Conservation (phyloP, 1,139 yeast genomes). For the Saccharomycopsis hybrid region DNA sequence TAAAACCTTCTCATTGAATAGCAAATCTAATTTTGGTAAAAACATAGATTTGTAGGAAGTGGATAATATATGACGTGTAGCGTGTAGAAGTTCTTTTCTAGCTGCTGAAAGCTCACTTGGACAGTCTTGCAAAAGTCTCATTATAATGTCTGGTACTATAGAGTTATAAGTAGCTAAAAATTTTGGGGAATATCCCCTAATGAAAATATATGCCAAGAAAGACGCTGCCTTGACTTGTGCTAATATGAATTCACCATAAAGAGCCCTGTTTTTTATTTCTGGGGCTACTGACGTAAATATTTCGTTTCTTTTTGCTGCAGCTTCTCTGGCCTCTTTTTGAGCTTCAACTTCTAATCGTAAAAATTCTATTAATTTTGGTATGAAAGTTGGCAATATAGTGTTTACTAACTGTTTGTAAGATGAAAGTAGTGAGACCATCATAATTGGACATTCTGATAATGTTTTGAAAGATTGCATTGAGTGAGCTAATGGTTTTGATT, state of each 20-base stretch:
- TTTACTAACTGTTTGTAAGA: conserved; percentile 75
- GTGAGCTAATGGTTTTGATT: conserved; percentile 28
- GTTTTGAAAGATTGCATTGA: conserved; percentile 84
- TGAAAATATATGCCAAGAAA: conserved; percentile 83
- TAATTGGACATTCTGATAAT: conserved; percentile 93
- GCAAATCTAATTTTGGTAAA: conserved; percentile 75
- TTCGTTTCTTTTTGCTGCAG: conserved; percentile 50
- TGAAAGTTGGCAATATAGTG: conserved; percentile 64
- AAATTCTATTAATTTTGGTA: conserved; percentile 76
- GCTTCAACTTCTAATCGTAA: conserved; percentile 71
- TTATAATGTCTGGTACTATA: conserved; percentile 78
- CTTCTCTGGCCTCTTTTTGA: conserved; percentile 62
- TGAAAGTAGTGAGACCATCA: conserved; percentile 86
- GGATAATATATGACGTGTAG: conserved; percentile 87
- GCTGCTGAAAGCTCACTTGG: conserved; percentile 95
- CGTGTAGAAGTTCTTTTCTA: conserved; percentile 86
- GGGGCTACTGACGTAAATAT: conserved; percentile 49
- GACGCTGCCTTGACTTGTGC: conserved; percentile 99
- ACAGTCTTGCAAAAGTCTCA: conserved; percentile 85
- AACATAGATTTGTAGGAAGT: conserved; percentile 81
- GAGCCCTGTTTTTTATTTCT: conserved; percentile 67
- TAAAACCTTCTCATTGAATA: conserved; percentile 80
- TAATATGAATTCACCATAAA: conserved; percentile 81
- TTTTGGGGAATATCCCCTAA: conserved; percentile 74
- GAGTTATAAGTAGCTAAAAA: conserved; percentile 55